Evolutionary conservation across 495 filamentous ascomycete species (phyloP).

Genomic region (Bacidia rubella): DNA sequence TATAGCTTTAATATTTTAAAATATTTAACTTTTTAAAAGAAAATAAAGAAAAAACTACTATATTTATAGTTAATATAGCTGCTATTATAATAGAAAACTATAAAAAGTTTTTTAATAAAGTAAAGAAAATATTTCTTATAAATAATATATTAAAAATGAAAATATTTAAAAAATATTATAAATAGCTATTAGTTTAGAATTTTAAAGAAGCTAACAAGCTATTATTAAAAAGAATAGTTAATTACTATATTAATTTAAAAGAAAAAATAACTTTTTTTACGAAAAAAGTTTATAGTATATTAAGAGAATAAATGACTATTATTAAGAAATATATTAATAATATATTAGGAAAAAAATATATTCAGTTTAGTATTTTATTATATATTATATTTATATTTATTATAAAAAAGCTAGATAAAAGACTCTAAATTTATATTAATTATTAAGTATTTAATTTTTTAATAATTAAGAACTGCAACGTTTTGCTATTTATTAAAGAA

Average conservation of each 20-base stretch:
- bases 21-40: too few relatives aligned
- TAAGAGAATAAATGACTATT: background rate
- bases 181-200: background rate
- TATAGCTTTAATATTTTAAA: too few relatives aligned
- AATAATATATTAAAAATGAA: background rate
- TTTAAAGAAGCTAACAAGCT: background rate
- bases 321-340: background rate
- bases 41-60: too few relatives aligned
- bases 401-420: background rate
- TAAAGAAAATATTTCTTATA: background rate
- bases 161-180: background rate
- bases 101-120: background rate
- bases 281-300: background rate
- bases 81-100: too few relatives aligned
- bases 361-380: background rate
- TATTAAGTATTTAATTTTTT: background rate
- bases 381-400: background rate
- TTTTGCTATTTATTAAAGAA: background rate
- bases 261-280: background rate
- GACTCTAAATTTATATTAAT: background rate
- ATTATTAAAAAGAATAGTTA: background rate
- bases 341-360: background rate
- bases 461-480: background rate
- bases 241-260: slow-evolving; percentile 4
- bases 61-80: too few relatives aligned